phyloP scores from a whole-genome alignment of 345 rosid species.

The Populus ilicifolia region DNA sequence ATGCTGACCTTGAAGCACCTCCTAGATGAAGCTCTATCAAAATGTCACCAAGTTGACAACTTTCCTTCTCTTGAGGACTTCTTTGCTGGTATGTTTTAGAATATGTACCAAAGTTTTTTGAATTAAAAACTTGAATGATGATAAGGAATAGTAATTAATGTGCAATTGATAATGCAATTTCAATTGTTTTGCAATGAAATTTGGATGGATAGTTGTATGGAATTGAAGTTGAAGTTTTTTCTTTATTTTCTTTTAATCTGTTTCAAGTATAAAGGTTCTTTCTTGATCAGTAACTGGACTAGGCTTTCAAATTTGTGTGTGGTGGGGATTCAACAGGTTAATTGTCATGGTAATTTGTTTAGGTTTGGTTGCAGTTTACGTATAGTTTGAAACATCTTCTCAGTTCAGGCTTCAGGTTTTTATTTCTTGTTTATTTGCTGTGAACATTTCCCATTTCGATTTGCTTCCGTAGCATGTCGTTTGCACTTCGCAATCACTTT shows the following conservation, averaged over 20 bases:
- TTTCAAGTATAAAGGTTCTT: background rate
- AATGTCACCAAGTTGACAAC: constrained; percentile 35
- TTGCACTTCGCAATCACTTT: background rate
- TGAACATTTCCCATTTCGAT: background rate
- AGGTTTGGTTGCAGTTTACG: background rate
- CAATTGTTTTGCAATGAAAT: background rate
- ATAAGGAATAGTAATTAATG: background rate
- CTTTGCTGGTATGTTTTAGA: constrained; percentile 47
- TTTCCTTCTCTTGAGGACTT: constrained; percentile 48
- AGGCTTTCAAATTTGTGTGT: background rate
- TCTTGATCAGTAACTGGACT: background rate
- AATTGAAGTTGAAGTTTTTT: background rate
- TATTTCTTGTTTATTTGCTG: background rate
- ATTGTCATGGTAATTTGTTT: background rate
- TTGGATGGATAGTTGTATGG: background rate
- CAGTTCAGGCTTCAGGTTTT: background rate
- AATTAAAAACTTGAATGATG: background rate
- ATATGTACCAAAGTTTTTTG: background rate
- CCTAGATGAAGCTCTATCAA: constrained; percentile 69
- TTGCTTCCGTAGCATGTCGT: background rate
- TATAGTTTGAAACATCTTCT: background rate
- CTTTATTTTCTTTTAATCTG: too few species aligned
- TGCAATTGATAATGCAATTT: background rate
- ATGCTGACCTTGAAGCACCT: constrained; percentile 54
- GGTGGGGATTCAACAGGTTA: background rate